phyloP scores from a whole-genome alignment of 1,284 basidiomycete species.

The Butyriboletus appendiculatus region DNA sequence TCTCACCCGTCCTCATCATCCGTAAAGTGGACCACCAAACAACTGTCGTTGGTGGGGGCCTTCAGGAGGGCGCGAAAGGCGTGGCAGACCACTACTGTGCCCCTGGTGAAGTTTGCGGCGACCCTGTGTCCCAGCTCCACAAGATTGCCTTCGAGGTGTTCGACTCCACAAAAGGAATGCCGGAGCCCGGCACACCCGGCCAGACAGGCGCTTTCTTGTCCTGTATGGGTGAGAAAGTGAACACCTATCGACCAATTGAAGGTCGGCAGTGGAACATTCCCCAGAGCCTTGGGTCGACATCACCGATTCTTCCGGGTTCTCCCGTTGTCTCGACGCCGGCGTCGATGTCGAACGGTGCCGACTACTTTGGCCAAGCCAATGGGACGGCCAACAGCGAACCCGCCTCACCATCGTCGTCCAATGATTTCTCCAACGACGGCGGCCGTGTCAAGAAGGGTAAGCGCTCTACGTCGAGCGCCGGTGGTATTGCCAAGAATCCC shows the following conservation, averaged over 20 bases:
- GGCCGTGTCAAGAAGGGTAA: conserved; percentile 79
- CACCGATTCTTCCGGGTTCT: conserved; percentile 65
- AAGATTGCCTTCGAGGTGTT: conserved; percentile 93
- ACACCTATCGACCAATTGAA: conserved; percentile 83
- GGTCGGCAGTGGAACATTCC: conserved; percentile 69
- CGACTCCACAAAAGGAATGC: conserved; percentile 63
- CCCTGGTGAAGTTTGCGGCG: conserved; percentile 86
- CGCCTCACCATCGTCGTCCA: conserved; percentile 60
- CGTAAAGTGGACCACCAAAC: conserved; percentile 92
- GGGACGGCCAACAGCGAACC: conserved; percentile 59
- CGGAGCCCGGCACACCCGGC: conserved; percentile 73
- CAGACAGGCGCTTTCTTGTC: conserved; percentile 78
- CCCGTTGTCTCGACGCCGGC: conserved; percentile 65
- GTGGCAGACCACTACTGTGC: conserved; percentile 80
- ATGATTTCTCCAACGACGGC: conserved; percentile 79
- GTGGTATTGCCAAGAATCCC: conserved; percentile 60
- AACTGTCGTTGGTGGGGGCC: conserved; percentile 85
- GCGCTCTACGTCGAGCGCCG: conserved; percentile 71
- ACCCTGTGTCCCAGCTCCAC: conserved; percentile 94
- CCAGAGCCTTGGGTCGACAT: conserved; percentile 48
- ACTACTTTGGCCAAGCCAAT: conserved; percentile 58
- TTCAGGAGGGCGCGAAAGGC: conserved; percentile 80
- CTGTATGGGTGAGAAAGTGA: conserved; percentile 87
- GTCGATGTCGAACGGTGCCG: conserved; percentile 50
- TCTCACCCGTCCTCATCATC: conserved; percentile 91